Base-by-base conservation (phyloP, 1,139 yeast species). In the Schizosaccharomyces versatilis region DNA sequence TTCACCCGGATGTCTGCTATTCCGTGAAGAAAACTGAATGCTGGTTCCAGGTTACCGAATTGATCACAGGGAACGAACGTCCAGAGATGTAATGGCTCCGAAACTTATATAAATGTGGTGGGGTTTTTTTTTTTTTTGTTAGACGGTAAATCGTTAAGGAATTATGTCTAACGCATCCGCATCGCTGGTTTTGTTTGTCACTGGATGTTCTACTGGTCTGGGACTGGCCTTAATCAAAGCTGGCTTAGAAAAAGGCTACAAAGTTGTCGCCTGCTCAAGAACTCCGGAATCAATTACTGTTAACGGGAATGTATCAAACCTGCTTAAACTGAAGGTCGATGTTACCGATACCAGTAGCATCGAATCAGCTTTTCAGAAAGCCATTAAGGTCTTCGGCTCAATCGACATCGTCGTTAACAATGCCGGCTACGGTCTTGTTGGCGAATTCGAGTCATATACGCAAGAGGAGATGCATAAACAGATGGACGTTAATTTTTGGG, bases 391-490 rank as follows among this genome's bases (percentile, higher is more conserved):
- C 36, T 53, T 54, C 42, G 56, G 55, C 41, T 52, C 52, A 8
- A 40, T 54, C 15, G 56, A 53, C 47, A 51, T 54, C 32, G 57
- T 53, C 24, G 51, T 55, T 40, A 54, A 54, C 56, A 55, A 48
- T 48, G 57, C 57, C 14, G 56, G 55, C 24, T 53, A 53, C 47
- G 55, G 55, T 40, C 53, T 53, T 32, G 51, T 44, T 39, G 55
- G 55, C 17, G 55, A 53, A 41, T 53, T 53, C n/a, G 55, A 53
- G 47, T 44, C 52, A 12, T 41, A 44, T 14, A 19, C 32, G 8
- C 44, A 44, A 10, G 47, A 53, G 36, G 54, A 53, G 38, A 53
- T 53, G 36, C 41, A 48, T 38, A 38, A 36, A 12, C 55, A 53
- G 52, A 53, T 53, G 55, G 48, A 53, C 9, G 55, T 53, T 39